Evolutionary conservation across 495 filamentous ascomycete genomes (phyloP).

Genomic region (Aspergillus avenaceus): DNA sequence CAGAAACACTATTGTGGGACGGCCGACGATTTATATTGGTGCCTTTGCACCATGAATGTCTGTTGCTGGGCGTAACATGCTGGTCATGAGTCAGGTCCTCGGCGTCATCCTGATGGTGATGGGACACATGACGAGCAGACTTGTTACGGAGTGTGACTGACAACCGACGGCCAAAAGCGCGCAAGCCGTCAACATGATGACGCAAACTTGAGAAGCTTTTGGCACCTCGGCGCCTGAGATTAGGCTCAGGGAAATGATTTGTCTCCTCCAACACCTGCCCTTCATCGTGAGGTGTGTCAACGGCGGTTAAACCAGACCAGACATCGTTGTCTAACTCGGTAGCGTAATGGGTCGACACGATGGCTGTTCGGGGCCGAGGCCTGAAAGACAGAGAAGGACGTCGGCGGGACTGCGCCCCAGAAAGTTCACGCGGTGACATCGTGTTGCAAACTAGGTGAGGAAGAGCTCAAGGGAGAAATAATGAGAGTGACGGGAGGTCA

Average conservation of each 20-base stretch:
- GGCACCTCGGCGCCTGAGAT: conserved; percentile 33
- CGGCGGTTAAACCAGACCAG: conserved; percentile 26
- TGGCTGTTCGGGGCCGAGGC: conserved; percentile 32
- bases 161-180: conserved; percentile 41
- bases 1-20: conserved; percentile 38
- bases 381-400: conserved; percentile 36
- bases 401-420: conserved; percentile 24
- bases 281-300: conserved; percentile 24
- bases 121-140: conserved; percentile 30
- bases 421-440: conserved; percentile 37
- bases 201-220: conserved; percentile 46
- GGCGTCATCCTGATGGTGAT: conserved; percentile 12
- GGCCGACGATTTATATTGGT: conserved; percentile 35
- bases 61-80: conserved; percentile 14
- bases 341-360: conserved; percentile 18
- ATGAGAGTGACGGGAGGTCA: background rate
- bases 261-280: conserved; percentile 33
- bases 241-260: conserved; percentile 30
- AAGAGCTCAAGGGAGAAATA: background rate
- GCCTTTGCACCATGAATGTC: conserved; percentile 23
- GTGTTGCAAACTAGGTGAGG: conserved; percentile 7
- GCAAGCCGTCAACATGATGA: conserved; percentile 42
- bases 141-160: conserved; percentile 43
- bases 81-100: conserved; percentile 15
- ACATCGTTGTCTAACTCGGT: conserved; percentile 19